Evolutionary conservation across 306 rosid species (phyloP).

Genomic region (Crotalaria pallida): DNA sequence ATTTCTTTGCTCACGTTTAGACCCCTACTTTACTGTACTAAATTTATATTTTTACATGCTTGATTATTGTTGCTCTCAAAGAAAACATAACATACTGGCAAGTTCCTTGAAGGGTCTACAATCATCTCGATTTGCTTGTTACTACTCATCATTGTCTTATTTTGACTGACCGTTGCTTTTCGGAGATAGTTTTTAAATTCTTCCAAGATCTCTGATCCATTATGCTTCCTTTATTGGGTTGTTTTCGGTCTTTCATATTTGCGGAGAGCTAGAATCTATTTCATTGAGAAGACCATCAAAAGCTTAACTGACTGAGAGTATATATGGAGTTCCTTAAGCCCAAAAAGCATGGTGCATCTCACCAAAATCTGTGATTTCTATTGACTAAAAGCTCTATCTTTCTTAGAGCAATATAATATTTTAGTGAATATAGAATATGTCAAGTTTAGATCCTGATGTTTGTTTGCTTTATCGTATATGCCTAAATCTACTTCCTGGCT

Average conservation of each 20-base stretch:
- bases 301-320: not conserved
- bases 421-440: not conserved
- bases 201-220: not conserved
- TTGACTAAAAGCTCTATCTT: conserved; percentile 6
- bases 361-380: not conserved
- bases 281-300: conserved; percentile 8
- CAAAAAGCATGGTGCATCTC: not conserved
- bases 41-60: not conserved
- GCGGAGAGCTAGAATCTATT: not conserved
- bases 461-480: not conserved
- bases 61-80: not conserved
- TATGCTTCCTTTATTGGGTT: not conserved
- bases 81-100: not conserved
- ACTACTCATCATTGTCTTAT: not conserved
- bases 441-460: not conserved
- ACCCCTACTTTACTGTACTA: not conserved
- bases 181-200: not conserved
- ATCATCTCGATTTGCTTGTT: not conserved
- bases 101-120: conserved; percentile 7
- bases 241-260: conserved; percentile 1
- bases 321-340: not conserved
- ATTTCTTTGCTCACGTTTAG: conserved; percentile 7
- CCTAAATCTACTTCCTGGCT: not conserved
- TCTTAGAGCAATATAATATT: not conserved
- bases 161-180: not conserved